phyloP scores from a whole-genome alignment of 495 filamentous ascomycete genomes.

The Lophiostoma macrostomum region DNA sequence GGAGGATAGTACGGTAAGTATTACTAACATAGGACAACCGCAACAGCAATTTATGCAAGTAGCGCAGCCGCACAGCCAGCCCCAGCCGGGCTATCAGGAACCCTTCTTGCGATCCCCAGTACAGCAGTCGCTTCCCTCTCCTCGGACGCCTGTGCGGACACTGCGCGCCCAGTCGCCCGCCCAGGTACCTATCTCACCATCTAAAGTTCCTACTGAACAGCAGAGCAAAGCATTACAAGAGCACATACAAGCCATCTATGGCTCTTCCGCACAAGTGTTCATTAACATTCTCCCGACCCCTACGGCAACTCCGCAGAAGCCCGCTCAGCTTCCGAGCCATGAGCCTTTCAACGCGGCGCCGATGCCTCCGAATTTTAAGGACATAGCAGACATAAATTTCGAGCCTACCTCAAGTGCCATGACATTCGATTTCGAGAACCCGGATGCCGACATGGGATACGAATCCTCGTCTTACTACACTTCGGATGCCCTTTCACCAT shows the following conservation, averaged over 20 bases:
- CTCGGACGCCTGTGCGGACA: conserved; percentile 29
- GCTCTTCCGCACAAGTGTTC: conserved; percentile 30
- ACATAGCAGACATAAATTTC: conserved; percentile 51
- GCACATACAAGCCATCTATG: conserved; percentile 38
- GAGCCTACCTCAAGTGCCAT: conserved; percentile 43
- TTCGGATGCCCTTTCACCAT: conserved; percentile 34
- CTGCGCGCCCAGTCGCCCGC: conserved; percentile 28
- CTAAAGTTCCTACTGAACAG: conserved; percentile 28
- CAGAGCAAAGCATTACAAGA: conserved; percentile 38
- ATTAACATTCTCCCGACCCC: conserved; percentile 37
- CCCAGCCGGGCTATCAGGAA: conserved; percentile 57
- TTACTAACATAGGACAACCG: conserved; percentile 60
- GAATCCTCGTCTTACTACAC: conserved; percentile 39
- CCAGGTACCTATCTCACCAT: conserved; percentile 28
- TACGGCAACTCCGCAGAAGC: conserved; percentile 32
- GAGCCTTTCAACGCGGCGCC: conserved; percentile 46
- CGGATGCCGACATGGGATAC: conserved; percentile 50
- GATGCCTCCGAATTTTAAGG: conserved; percentile 55
- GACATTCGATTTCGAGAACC: conserved; percentile 47
- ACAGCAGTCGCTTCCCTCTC: conserved; percentile 32
- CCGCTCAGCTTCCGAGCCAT: conserved; percentile 15
- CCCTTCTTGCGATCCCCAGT: conserved; percentile 36
- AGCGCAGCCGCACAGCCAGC: conserved; percentile 66
- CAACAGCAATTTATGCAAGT: conserved; percentile 64
- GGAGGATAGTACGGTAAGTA: conserved; percentile 59